Conservation (phyloP, 192 early-diverging fungal genomes). For the Entomortierella lignicola region DNA sequence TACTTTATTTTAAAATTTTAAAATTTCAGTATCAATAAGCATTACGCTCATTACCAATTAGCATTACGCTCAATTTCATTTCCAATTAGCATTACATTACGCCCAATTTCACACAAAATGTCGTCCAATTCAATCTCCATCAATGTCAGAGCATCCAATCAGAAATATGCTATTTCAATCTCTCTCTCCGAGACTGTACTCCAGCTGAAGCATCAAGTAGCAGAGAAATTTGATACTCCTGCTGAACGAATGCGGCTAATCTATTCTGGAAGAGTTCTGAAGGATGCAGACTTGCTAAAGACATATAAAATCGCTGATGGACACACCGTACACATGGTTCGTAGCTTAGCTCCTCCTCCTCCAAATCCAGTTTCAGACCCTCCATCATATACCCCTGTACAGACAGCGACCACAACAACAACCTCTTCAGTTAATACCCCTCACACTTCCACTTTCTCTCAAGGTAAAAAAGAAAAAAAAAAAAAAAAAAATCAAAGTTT, state of each 20-base stretch:
- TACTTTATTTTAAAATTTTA: too few relatives aligned
- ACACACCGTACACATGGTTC: constrained; percentile 92
- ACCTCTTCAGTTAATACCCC: not conserved
- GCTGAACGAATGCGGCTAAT: constrained; percentile 85
- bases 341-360: constrained; percentile 51
- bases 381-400: too few relatives aligned
- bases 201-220: constrained; percentile 83
- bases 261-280: constrained; percentile 92
- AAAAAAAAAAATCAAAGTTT: too few relatives aligned
- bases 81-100: too few relatives aligned
- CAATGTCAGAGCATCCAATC: constrained; percentile 58
- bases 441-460: not conserved
- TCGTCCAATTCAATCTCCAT: not conserved
- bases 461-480: not conserved
- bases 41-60: too few relatives aligned
- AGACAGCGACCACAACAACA: too few relatives aligned
- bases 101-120: too few relatives aligned
- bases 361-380: too few relatives aligned
- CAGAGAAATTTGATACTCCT: constrained; percentile 67
- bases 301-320: constrained; percentile 89
- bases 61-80: too few relatives aligned
- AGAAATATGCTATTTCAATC: constrained; percentile 71
- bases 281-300: constrained; percentile 82
- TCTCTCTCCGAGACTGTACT: constrained; percentile 70
- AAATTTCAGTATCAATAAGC: too few relatives aligned